phyloP scores from a whole-genome alignment of 305 asterid genomes.

The Fraxinus nigra region DNA sequence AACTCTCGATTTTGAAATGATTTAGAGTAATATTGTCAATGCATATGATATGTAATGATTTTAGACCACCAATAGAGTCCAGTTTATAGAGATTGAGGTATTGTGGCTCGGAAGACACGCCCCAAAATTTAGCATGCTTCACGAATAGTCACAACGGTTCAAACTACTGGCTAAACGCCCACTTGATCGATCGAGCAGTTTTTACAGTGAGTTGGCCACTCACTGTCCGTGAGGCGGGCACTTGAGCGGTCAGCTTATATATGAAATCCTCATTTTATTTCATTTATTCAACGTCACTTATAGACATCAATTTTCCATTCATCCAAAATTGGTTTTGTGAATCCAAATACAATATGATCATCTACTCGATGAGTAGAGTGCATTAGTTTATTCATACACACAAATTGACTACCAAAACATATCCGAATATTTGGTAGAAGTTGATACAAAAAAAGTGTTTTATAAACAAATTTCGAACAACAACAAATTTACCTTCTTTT shows the following conservation, averaged over 20 bases:
- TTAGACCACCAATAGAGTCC: background rate
- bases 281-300: too few species aligned
- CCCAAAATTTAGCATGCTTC: background rate
- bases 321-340: too few species aligned
- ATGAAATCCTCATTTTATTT: background rate
- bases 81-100: background rate
- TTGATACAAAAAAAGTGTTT: background rate
- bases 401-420: background rate
- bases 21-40: background rate
- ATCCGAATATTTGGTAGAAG: background rate
- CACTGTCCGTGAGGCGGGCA: background rate
- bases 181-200: too few species aligned
- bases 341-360: too few species aligned
- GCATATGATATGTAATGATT: background rate
- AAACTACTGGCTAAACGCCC: background rate
- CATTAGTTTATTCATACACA: too few species aligned
- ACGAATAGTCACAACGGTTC: background rate
- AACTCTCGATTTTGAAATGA: background rate
- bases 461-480: background rate
- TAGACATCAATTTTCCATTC: too few species aligned
- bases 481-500: background rate
- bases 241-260: background rate
- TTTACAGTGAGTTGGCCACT: background rate
- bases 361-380: background rate
- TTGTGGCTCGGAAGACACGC: background rate